phyloP scores from a whole-genome alignment of 1,284 basidiomycete species.

The Irpex sp. region DNA sequence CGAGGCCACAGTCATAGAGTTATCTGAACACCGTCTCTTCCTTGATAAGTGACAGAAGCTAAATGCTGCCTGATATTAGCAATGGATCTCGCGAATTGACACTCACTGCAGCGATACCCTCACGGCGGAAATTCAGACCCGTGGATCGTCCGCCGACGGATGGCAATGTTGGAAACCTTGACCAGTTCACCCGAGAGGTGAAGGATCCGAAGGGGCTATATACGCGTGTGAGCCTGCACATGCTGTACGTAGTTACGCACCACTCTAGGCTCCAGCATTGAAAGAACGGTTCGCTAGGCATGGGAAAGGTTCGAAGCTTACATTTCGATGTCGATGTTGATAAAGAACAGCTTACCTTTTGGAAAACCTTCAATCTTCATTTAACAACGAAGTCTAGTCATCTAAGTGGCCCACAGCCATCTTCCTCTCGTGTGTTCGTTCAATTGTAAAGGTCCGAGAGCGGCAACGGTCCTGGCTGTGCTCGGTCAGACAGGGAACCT shows the following conservation, averaged over 20 bases:
- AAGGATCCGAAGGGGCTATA: conserved; percentile 1
- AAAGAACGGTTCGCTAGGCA: not conserved
- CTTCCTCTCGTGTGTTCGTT: not conserved
- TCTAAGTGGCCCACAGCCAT: not conserved
- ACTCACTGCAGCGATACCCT: not conserved
- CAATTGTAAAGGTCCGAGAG: not conserved
- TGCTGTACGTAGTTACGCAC: not conserved
- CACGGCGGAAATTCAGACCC: not conserved
- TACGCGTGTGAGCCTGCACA: not conserved
- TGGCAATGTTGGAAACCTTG: not conserved
- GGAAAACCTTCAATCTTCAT: not conserved
- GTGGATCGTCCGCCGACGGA: not conserved
- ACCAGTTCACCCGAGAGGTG: not conserved
- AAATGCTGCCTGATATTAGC: not conserved
- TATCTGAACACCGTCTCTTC: not conserved
- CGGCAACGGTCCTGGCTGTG: not conserved
- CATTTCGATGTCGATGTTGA: not conserved
- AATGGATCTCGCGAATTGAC: not conserved
- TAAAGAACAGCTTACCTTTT: no score
- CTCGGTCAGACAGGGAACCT: not conserved
- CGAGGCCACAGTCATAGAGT: no score
- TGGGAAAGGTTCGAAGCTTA: not conserved
- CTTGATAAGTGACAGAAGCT: not conserved
- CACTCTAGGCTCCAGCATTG: not conserved
- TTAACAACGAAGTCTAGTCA: not conserved